These are phyloP conservation scores for Aspergillus neotritici DNA, from an alignment of 2,329 filamentous ascomycete species.

Conservation along the genomic window DNA sequence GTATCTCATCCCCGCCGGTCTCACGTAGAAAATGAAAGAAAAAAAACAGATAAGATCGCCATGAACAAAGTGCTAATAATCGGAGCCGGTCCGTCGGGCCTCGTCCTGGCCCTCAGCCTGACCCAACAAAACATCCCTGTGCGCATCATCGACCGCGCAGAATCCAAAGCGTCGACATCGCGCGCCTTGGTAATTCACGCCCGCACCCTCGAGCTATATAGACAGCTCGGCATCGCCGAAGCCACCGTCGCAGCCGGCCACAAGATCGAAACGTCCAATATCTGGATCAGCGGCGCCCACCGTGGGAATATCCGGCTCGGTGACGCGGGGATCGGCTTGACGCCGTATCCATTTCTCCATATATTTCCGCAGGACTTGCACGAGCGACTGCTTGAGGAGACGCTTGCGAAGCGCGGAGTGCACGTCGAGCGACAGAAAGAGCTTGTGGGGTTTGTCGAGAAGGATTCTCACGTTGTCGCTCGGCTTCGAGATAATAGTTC, in stretches of 20 bases:
- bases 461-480: slow-evolving; percentile 19
- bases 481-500: slow-evolving; percentile 9
- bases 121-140: slow-evolving; percentile 43
- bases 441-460: slow-evolving; percentile 21
- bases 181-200: slow-evolving; percentile 44
- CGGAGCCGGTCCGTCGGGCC: slow-evolving; percentile 44
- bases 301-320: slow-evolving; percentile 18
- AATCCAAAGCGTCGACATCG: slow-evolving; percentile 33
- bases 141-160: slow-evolving; percentile 45
- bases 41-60: too few relatives aligned
- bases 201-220: slow-evolving; percentile 47
- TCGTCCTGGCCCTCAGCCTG: slow-evolving; percentile 44
- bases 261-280: slow-evolving; percentile 32
- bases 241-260: slow-evolving; percentile 35
- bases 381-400: slow-evolving; percentile 24
- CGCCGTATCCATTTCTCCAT: slow-evolving; percentile 28
- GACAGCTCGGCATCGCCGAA: slow-evolving; percentile 40
- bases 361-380: slow-evolving; percentile 25
- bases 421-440: slow-evolving; percentile 24
- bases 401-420: slow-evolving; percentile 22
- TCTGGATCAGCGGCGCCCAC: slow-evolving; percentile 29
- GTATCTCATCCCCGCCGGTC: too few relatives aligned
- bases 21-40: too few relatives aligned
- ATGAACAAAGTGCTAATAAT: slow-evolving; percentile 37
- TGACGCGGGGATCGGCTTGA: slow-evolving; percentile 21